Evolutionary conservation across 2,329 filamentous ascomycete species (phyloP), one percentile per base, ranked within the genome.

Genomic region (Sarocladiaceae sp.): DNA sequence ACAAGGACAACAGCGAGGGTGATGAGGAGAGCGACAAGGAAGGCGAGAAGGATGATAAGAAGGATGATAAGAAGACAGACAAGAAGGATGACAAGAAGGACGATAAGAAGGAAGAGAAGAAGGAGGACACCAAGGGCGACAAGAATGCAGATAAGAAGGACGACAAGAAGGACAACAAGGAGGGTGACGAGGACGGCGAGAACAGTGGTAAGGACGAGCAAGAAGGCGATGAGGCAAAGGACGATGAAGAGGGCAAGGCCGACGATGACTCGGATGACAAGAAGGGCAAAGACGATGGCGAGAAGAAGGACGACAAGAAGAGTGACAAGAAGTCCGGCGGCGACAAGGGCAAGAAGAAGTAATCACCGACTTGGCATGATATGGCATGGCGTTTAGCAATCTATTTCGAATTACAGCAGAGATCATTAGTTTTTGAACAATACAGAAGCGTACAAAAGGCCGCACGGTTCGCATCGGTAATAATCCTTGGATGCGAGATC

Each of bases 31-130:
- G 15, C 18, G 15, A 33, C 11, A 25, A 44, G n/a, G 40, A 52
- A 37, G 52, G 35, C 25, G 36, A 53, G 18, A 60, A 60, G 31
- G 49, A 63, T 44, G 49, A 60, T n/a, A 44, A 55, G 11, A 53
- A 58, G n/a, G 51, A 44, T 4, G 51, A 54, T 17, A 40, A 52
- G 7, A 42, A 59, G 31, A 52, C 52, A 12, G 20, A 52, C 4
- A 49, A 59, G 49, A 46, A 57, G 13, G 35, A 50, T 12, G 28
- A 26, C 2, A 26, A 53, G 12, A 44, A 52, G 11, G 53, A 52
- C 3, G 55, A 51, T 3, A 42, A 59, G 22, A 39, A 53, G 18
- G 17, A 58, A 2, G 42, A 53, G 18, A 18, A 58, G 2, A 36
- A 54, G 18, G 29, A 55, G 6, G 46, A 55, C 4, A 51, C 57